A percentile compares a stretch with the other conserved stretches of the same genome.
Conservation (phyloP, 2,329 filamentous ascomycete species). For the Diaporthe citriasiana region DNA sequence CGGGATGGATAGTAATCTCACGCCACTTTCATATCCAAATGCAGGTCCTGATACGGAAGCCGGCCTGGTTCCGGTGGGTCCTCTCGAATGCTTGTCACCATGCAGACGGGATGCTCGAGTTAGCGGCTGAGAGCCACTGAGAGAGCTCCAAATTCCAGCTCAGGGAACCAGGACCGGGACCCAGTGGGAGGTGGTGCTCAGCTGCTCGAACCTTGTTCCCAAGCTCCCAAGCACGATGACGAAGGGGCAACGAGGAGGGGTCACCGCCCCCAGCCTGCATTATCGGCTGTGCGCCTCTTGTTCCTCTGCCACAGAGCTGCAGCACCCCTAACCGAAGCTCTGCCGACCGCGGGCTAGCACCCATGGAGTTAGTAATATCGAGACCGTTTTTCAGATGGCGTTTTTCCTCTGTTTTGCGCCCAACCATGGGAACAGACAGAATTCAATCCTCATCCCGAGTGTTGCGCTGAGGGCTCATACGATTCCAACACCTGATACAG, state of each 20-base stretch:
- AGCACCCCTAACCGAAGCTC: conserved; percentile 18
- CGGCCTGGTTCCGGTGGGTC: conserved; percentile 32
- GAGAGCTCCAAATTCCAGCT: conserved; percentile 26
- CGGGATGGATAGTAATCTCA: background rate
- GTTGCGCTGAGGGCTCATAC: conserved; percentile 15
- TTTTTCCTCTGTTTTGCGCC: conserved; percentile 1
- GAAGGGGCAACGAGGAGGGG: conserved; percentile 21
- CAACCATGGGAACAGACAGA: conserved; percentile 9
- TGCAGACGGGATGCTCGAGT: conserved; percentile 22
- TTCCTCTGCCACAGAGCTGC: background rate
- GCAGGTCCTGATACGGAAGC: conserved; percentile 31
- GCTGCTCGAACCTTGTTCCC: conserved; percentile 24
- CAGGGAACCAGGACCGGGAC: conserved; percentile 25
- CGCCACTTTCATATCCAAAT: conserved; percentile 15
- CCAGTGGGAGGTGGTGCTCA: conserved; percentile 5
- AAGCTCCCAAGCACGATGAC: conserved; percentile 36
- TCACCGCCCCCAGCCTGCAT: conserved; percentile 20
- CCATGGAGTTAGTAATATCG: conserved; percentile 21
- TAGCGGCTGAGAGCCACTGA: conserved; percentile 20
- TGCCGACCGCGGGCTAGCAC: conserved; percentile 10
- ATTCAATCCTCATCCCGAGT: conserved; percentile 18
- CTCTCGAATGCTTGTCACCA: conserved; percentile 26
- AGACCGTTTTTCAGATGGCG: background rate
- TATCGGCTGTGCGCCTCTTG: conserved; percentile 11
- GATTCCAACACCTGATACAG: conserved; percentile 13